These are phyloP conservation scores for Sporothrix globosa DNA, from an alignment of 2,329 filamentous ascomycete species.

Conservation along the genomic window DNA sequence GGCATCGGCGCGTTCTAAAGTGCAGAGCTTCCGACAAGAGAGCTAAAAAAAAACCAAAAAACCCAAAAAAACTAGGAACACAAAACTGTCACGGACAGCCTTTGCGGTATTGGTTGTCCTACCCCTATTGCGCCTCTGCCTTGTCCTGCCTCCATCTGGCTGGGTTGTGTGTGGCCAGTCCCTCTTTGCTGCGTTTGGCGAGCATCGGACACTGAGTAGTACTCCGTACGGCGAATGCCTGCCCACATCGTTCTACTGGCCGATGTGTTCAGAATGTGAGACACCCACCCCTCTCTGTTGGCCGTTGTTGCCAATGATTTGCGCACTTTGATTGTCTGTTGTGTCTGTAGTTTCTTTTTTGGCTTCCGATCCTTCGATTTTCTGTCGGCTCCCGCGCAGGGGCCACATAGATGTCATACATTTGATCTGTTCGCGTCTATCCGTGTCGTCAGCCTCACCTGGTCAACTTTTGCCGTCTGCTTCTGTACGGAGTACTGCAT, in stretches of 20 bases:
- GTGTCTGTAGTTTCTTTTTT: background rate
- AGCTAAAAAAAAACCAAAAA: background rate
- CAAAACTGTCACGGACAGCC: background rate
- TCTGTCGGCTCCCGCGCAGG: conserved; percentile 21
- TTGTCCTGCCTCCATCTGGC: conserved; percentile 4
- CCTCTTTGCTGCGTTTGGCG: background rate
- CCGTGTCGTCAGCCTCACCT: background rate
- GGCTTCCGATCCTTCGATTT: background rate
- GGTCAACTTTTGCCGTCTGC: background rate
- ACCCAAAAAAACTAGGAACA: background rate
- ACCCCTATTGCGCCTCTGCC: background rate
- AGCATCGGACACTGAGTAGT: background rate
- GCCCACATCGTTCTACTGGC: conserved; percentile 17
- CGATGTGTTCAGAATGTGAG: conserved; percentile 23
- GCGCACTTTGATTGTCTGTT: conserved; percentile 1
- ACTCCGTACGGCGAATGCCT: background rate
- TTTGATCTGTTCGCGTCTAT: background rate
- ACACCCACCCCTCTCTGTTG: background rate
- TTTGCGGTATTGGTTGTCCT: background rate
- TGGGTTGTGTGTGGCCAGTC: conserved; percentile 11
- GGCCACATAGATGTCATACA: background rate
- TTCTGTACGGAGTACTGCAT: background rate
- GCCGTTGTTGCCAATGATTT: background rate
- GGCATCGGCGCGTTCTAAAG: background rate
- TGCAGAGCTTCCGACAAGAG: conserved; percentile 7